Evolutionary conservation across 2,329 filamentous ascomycete species (phyloP), one percentile per base, ranked within the genome.

Genomic region (Apiospora phragmitis): DNA sequence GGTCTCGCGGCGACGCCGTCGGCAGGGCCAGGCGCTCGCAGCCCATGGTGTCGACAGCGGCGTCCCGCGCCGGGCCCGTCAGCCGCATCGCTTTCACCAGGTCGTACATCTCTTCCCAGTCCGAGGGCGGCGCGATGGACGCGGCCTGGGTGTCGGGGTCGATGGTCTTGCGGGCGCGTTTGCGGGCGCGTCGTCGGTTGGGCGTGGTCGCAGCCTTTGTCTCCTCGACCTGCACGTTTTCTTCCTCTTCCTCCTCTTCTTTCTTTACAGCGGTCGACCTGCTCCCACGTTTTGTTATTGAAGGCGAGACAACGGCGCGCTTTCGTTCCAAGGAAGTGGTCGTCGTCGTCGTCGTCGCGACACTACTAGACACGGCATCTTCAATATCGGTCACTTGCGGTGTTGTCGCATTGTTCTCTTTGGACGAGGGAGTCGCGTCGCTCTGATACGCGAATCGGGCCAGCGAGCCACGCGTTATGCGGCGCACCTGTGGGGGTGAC

Each of bases 11-110:
- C 70, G 82, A 85, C 14, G 87, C 85, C 1, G 76, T 80, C 21
- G 82, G 79, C 66, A 86, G 83, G 3, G 93, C 93, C 12, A 96
- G 86, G 9, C 89, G 88, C 81, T 94, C 94, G 81, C 96, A 99
- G 14, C 96, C 96, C 95, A 98, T 98, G 0, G 95, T 98, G 80
- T 99, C 96, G 14, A 99, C 96, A 0, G 95, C 93, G 0, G 96
- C 96, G 88, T 92, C 81, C 84, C 88, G 79, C 79, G 92, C 83
- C 82, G 82, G 77, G 8, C 86, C 87, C 3, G 86, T 87, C 0
- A 82, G 79, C 5, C 90, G 91, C 94, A 98, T 98, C 77, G 89
- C 87, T 77, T 92, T 91, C 62, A 97, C 92, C 0, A 89, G 83
- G 43, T 87, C 83, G 82, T 98, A 99, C 70, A 97, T 90, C 70